Base-by-base conservation (phyloP, 2,329 filamentous ascomycete species). In the Sporothrix luriei region DNA sequence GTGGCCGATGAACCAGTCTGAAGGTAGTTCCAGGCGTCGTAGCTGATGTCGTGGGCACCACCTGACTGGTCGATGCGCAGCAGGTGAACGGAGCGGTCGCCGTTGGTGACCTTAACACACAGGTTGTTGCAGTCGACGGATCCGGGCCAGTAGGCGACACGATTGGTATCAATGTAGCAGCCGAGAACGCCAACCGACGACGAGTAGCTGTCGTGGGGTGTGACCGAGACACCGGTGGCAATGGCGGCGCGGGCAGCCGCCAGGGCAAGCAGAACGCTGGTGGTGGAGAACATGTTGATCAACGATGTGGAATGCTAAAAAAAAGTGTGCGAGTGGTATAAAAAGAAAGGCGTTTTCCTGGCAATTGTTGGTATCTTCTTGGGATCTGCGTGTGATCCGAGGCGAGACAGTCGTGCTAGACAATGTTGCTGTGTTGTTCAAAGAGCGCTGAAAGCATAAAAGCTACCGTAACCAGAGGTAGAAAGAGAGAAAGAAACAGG, bases 11-110 rank as follows among this genome's bases (percentile, higher is more conserved):
- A 74, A 72, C 85, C 85, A 46, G 81, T 84, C 74, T 78, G 77
- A 52, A 88, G 84, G 74, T 84, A 84, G 80, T 87, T 87, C 84
- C 85, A 88, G 65, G 86, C 85, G 72, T 88, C 86, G 79, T 88
- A 88, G 73, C 75, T 76, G 78, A 88, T 83, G 77, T 88, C 87
- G 76, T 86, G 76, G 67, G 85, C 86, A 64, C 85, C 85, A 52
- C 79, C 80, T 0, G 85, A 88, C 66, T 80, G 77, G 79, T 88
- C 87, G 72, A 88, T 79, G 76, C 82, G 82, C 71, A 88, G 82
- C 68, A 92, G 84, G 74, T 87, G 82, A 69, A 89, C 77, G 51
- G 78, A 80, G 71, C 84, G 83, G 69, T 78, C 83, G 55, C 76
- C 78, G 76, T 84, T 78, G 69, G 79, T 81, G 71, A 88, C 78